Percentiles rank a stretch among this genome's conserved stretches.
phyloP scores from a whole-genome alignment of 306 rosid genomes.

The Pyrus pyrifolia region DNA sequence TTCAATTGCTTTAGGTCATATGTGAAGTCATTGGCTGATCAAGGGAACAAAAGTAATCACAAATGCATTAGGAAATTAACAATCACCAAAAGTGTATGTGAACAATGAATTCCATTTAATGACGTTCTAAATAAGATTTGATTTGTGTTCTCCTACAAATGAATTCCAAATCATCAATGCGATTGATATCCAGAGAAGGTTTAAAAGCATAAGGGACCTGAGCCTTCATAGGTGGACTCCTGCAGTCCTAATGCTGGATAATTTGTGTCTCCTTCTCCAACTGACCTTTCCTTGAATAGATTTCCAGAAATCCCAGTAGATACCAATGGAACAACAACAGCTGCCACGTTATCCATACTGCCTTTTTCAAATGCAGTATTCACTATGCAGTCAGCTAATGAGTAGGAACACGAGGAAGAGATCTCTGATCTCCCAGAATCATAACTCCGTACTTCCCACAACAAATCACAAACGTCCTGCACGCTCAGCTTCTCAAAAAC shows the following conservation, averaged over 20 bases:
- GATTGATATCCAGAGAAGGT: neutral
- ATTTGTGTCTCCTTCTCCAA: constrained; percentile 36
- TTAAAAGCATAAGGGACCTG: constrained; percentile 43
- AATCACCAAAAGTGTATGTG: neutral
- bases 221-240: constrained; percentile 34
- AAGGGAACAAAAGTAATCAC: constrained; percentile 12
- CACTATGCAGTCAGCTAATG: constrained; percentile 77
- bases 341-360: constrained; percentile 85
- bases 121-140: neutral
- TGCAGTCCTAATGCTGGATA: constrained; percentile 28
- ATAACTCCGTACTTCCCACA: constrained; percentile 59
- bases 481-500: constrained; percentile 76
- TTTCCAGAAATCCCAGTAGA: constrained; percentile 32
- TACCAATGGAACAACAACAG: constrained; percentile 75
- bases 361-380: constrained; percentile 64
- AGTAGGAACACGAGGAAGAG: constrained; percentile 56
- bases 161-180: neutral
- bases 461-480: constrained; percentile 89
- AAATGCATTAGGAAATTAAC: neutral
- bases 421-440: constrained; percentile 33
- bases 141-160: neutral
- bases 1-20: constrained; percentile 44
- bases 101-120: neutral
- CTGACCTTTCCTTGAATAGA: constrained; percentile 26
- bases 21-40: constrained; percentile 40